Evolutionary conservation across 768 basidiomycete genomes (phyloP), one percentile per base, ranked within the genome.

Genomic region (Mycena floridula): DNA sequence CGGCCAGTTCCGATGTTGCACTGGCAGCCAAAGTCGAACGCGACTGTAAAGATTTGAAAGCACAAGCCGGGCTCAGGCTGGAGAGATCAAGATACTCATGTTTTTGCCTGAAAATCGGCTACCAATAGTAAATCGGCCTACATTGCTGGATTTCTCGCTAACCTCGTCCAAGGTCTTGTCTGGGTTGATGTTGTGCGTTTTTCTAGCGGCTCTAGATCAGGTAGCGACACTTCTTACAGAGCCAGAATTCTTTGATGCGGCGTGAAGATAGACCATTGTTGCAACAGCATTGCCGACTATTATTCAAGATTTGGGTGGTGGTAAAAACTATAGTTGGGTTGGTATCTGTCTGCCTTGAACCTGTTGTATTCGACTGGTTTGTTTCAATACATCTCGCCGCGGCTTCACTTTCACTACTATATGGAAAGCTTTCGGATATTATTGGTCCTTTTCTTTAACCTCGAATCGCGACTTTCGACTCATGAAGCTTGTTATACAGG

Each of bases 401-500:
- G 4, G 79, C 79, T 5, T 68, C 83, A 3, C 65, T 87, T 8
- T 72, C 81, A 0, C 88, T 89, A 0, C 51, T 88, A 2, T 90
- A 89, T 48, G 89, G 89, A 5, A 90, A 90, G 54, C 58, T 89
- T 0, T 86, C 85, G 1, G 81, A 86, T 59, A 65, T 73, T 35
- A 7, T 35, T 15, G 32, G 32, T 35, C 11, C 28, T 13, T 5
- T 3, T 21, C 25, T 25, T 41, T n/a, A 32, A 12, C 28, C 21
- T 21, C 12, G 3, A 47, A 5, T 22, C 25, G 1, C 36, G 24
- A 16, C 60, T 72, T 25, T 61, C 63, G 30, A 66, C 68, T 18
- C 53, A 8, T 37, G 26, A 25, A 40, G n/a, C n/a, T n/a, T n/a
- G n/a, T n/a, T 18, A 11, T 51, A 51, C 70, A 70, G 80, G 81